Conservation (phyloP, 108 stramenopile genomes). For the Conticribra weissflogii region DNA sequence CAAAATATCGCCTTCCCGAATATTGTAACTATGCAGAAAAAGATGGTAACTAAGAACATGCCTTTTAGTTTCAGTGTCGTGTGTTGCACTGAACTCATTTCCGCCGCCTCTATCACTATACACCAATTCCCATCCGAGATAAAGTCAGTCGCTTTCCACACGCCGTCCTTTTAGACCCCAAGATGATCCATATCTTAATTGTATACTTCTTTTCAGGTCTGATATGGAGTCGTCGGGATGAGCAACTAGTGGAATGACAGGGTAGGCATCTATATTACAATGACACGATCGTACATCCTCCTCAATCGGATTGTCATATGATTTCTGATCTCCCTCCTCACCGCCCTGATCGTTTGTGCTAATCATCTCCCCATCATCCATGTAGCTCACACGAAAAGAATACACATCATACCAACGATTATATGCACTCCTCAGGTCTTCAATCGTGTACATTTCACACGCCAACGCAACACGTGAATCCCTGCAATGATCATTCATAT, state of each 20-base stretch:
- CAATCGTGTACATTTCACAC: slow-evolving; percentile 39
- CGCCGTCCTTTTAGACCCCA: slow-evolving; percentile 28
- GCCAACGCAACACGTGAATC: slow-evolving; percentile 39
- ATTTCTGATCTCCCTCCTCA: slow-evolving; percentile 2
- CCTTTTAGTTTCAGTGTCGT: not conserved
- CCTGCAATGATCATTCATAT: not conserved
- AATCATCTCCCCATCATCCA: slow-evolving; percentile 6
- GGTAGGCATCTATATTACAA: not conserved
- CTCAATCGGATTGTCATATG: too few relatives aligned
- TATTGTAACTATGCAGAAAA: slow-evolving; percentile 32
- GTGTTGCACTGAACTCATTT: not conserved
- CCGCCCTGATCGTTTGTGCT: not conserved
- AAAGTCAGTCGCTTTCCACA: slow-evolving; percentile 19
- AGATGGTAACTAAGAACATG: slow-evolving; percentile 39
- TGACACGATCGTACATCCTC: too few relatives aligned
- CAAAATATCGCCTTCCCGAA: slow-evolving; percentile 32
- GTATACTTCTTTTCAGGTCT: slow-evolving; percentile 36
- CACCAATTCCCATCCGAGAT: slow-evolving; percentile 31
- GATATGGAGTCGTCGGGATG: slow-evolving; percentile 45
- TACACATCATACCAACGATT: slow-evolving; percentile 35
- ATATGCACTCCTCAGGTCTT: slow-evolving; percentile 21
- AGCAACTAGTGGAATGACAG: slow-evolving; percentile 5
- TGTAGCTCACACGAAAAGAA: slow-evolving; percentile 5
- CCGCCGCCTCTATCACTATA: not conserved
- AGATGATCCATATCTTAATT: slow-evolving; percentile 5